Evolutionary conservation across 495 filamentous ascomycete genomes (phyloP), one percentile per base, ranked within the genome.

Genomic region (Margaritispora aquatica): DNA sequence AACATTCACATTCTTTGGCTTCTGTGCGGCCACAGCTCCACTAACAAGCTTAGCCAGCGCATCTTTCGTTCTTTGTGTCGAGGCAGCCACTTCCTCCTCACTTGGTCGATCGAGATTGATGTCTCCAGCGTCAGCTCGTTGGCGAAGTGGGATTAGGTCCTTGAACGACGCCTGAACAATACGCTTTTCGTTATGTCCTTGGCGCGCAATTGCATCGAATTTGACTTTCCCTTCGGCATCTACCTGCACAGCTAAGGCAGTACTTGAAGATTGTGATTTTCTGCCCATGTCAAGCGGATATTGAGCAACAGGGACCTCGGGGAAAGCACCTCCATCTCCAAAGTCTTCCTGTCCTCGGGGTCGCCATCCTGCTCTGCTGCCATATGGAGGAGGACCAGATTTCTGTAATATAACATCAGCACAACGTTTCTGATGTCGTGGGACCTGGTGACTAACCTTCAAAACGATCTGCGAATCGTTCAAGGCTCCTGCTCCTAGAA

Each of bases 131-230:
- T 97, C 90, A 58, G 95, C 94, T 59, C 92, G 85, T 71, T 97
- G 92, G 13, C 94, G 84, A 41, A 97, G 79, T 23, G 94, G 94
- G 38, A 99, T 99, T 54, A 99, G 77, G 71, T 97, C 94, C 71
- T 94, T 96, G 77, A 99, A 99, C 22, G 86, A 92, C 24, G 94
- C 84, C 73, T 99, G 94, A 13, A 99, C 84, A 60, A 96, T 88
- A 27, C 90, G 80, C 59, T 87, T 84, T 29, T 88, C 88, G 69
- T 78, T 79, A 69, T 97, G 94, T 27, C 94, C 94, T 66, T 92
- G 88, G 53, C 88, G 84, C 51, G 94, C 95, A 68, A 99, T 96
- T 22, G 92, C 92, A 70, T 95, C 91, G 73, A 96, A 97, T 72
- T 97, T 96, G 29, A 97, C 88, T 66, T 94, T 95, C 15, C 94